Conservation (phyloP, 2,329 filamentous ascomycete species). For the Amesomyces nigricolor region DNA sequence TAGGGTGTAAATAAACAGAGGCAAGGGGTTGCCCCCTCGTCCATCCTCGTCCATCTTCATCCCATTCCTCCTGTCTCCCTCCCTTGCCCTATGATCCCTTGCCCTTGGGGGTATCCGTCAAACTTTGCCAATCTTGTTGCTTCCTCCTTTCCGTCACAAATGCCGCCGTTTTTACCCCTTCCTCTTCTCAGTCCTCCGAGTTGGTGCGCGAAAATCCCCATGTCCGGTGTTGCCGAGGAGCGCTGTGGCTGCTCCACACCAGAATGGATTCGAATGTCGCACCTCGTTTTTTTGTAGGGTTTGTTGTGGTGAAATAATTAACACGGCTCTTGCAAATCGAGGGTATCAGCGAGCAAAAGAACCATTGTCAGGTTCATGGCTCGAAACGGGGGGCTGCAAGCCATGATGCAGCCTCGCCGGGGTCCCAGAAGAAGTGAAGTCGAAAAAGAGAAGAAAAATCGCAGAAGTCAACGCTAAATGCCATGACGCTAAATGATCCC, state of each 20-base stretch:
- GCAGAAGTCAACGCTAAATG: constrained; percentile 42
- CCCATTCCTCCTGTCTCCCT: constrained; percentile 1
- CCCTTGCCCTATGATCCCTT: constrained; percentile 2
- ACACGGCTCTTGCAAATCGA: constrained; percentile 21
- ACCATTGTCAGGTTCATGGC: constrained; percentile 10
- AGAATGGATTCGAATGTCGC: constrained; percentile 10
- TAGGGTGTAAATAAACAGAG: neutral
- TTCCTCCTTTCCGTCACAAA: neutral
- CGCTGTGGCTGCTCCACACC: constrained; percentile 9
- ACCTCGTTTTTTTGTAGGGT: constrained; percentile 21
- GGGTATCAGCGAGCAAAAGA: constrained; percentile 16
- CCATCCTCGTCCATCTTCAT: constrained; percentile 1
- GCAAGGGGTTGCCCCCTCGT: neutral
- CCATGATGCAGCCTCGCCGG: constrained; percentile 15
- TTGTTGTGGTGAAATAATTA: constrained; percentile 22
- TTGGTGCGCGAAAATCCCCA: constrained; percentile 1
- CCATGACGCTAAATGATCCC: constrained; percentile 39
- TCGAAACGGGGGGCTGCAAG: constrained; percentile 7
- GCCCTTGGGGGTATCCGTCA: constrained; percentile 12
- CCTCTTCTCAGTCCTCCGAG: constrained; percentile 5
- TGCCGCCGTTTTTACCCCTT: constrained; percentile 1
- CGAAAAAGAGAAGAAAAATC: constrained; percentile 26
- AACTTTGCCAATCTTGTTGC: constrained; percentile 23
- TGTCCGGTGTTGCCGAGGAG: constrained; percentile 11
- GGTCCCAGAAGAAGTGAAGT: constrained; percentile 14